Evolutionary conservation across 352 stramenopile genomes (phyloP).

Genomic region (Globisporangium paroecandrum): DNA sequence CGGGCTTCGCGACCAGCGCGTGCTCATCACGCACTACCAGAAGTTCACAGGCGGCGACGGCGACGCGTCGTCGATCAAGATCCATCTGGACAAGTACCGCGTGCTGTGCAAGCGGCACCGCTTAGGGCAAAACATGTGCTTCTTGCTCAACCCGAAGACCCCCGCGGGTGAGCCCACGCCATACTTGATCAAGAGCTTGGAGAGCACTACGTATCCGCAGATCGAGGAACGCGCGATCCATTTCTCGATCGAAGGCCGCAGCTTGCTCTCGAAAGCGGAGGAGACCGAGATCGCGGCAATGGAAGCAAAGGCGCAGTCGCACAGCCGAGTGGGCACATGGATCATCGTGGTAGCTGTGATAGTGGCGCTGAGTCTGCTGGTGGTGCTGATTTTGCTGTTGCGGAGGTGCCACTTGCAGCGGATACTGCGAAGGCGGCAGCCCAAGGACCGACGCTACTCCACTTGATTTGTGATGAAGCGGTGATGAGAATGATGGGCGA

Average conservation of each 20-base stretch:
- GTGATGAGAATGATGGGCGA: neutral
- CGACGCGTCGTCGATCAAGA: conserved; percentile 37
- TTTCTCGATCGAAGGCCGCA: conserved; percentile 71
- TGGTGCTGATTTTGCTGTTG: neutral
- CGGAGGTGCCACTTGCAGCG: neutral
- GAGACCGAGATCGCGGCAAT: conserved; percentile 21
- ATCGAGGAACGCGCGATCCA: conserved; percentile 66
- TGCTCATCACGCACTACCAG: conserved; percentile 58
- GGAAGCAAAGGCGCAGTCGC: neutral
- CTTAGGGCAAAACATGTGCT: conserved; percentile 62
- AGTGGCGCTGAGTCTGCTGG: neutral
- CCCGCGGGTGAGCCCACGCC: conserved; percentile 40
- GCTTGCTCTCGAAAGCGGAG: conserved; percentile 47
- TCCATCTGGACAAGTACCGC: conserved; percentile 65
- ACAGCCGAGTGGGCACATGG: neutral
- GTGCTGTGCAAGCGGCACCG: conserved; percentile 49
- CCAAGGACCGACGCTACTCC: conserved; percentile 13
- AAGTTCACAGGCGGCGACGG: conserved; percentile 69
- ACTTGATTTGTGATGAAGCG: neutral
- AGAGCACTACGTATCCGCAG: conserved; percentile 41
- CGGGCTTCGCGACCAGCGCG: conserved; percentile 37
- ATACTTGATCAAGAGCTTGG: conserved; percentile 48
- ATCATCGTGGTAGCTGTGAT: neutral
- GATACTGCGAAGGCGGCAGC: neutral
- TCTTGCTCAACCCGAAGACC: conserved; percentile 48